Base-by-base conservation (phyloP, 768 basidiomycete species). In the Sarcomyxa edulis region DNA sequence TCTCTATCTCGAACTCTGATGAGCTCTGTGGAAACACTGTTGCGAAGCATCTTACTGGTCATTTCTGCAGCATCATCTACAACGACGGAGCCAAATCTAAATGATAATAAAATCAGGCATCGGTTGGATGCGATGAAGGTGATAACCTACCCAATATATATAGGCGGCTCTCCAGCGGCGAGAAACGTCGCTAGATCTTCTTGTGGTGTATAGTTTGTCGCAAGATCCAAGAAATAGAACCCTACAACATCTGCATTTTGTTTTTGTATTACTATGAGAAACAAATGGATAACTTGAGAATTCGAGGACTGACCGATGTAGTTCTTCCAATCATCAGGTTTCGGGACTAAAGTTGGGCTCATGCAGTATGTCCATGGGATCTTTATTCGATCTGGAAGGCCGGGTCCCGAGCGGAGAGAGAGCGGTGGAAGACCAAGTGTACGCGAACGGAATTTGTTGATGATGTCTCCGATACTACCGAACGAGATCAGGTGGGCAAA, bases 301-400 rank as follows among this genome's bases (percentile, higher is more conserved):
- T n/a, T n/a, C n/a, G n/a, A n/a, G n/a, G n/a, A 40, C 59, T 27
- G 38, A 77, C 77, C 78, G 27, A 79, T 78, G 49, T 78, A 59
- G 39, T 69, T 72, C 44, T 68, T 75, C 80, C 80, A 83, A 54
- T 81, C 80, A 10, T 60, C 45, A 0, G 80, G 79, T 47, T 77
- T 78, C 0, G 76, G 75, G 1, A 81, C 72, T 16, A 83, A 47
- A 0, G 69, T 62, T 3, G 72, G 69, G 31, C 71, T 74, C 68
- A 80, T 76, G 48, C 77, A 79, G 48, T 80, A 82, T 3, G 77
- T 78, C 69, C 71, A 78, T 3, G 79, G 78, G 2, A 79, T 55
- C 43, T 73, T 74, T 20, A 78, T 51, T 9, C 68, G 58, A 45
- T 82, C 78, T 3, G 70, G 45, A 7, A 79, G 51, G 20, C 69